Evolutionary conservation across 441 rosid species (phyloP), one percentile per base, ranked within the genome.

Genomic region (Gossypium schwendimanii): DNA sequence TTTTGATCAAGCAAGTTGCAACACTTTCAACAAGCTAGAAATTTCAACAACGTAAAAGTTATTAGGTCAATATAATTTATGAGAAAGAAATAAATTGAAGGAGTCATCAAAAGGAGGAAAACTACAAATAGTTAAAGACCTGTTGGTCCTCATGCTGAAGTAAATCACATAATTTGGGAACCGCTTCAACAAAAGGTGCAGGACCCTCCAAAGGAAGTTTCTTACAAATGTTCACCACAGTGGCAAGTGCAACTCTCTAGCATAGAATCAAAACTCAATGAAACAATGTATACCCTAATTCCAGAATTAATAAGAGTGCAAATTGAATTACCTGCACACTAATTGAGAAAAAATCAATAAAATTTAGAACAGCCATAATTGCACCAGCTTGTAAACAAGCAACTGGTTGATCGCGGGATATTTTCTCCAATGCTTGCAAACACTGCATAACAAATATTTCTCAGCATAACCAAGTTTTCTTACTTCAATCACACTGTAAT

Each of bases 371-470:
- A 73, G 99, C 97, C 94, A 85, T 84, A 47, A 91, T 86, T 31
- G 97, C 97, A 79, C 97, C 99, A 73, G 92, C 94, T 80, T 91
- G 87, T 79, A 96, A 82, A 82, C 98, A 96, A 12, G 91, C 86
- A 52, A 80, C 89, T 20, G 99, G 97, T 79, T 96, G 91, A 75
- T 91, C 96, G 53, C 87, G 88, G 33, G 99, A 93, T 70, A 96
- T 89, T 87, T 96, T 96, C 86, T 89, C 97, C 87, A 96, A 82
- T 75, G 99, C 98, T 93, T 96, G 97, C 87, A 96, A 83, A 84
- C 98, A 93, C 99, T 49, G 66, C 70, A 41, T 52, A 21, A 18
- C 15, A 41, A 39, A 18, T 4, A 61, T 18, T 33, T 68, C 60
- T 68, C 41, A 52, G 49, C 72, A 52, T 28, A 68, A 17, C 9